Evolutionary conservation across 2,329 filamentous ascomycete genomes (phyloP), one percentile per base, ranked within the genome.

Genomic region (Sporothrix euskadiensis): DNA sequence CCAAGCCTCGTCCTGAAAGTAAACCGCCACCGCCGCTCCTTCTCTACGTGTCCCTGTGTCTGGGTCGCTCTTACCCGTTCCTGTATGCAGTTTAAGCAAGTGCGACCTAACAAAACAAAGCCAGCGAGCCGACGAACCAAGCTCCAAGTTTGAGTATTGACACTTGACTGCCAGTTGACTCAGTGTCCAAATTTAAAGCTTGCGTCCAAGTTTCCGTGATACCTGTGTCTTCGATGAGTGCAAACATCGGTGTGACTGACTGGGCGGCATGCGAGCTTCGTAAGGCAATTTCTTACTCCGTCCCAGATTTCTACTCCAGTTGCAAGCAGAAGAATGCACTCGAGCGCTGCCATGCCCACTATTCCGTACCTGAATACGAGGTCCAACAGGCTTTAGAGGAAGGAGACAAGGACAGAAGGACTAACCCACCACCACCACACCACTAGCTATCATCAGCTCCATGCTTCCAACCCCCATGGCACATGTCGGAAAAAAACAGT

Each of bases 11-110:
- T n/a, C 39, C n/a, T 26, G 61, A 30, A 66, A 49, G 41, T 3
- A 49, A 66, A 49, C 63, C 63, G 61, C 59, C 61, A 44, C 59
- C 35, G 30, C 39, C 39, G 61, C 41, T 44, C 61, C 61, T 47
- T 66, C 39, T 30, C 44, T 52, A 44, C 26, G 26, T 22, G 22
- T n/a, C 44, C 65, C 41, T 68, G 44, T 66, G 44, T 26, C 65
- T 44, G 49, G 39, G 39, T 44, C 9, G 32, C 35, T 35, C 57
- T 35, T 44, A n/a, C 1, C 26, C 30, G 65, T 35, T 39, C 57
- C 32, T 61, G 57, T 39, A 39, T 22, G 52, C 26, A 26, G 52
- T 56, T 49, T 14, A 16, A 30, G 41, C 39, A 22, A n/a, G 61
- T 66, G 39, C 5, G 61, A 47, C 61, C 39, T 22, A 22, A 22